Evolutionary conservation across 2,329 filamentous ascomycete species (phyloP).

Genomic region (Boeremia exigua): DNA sequence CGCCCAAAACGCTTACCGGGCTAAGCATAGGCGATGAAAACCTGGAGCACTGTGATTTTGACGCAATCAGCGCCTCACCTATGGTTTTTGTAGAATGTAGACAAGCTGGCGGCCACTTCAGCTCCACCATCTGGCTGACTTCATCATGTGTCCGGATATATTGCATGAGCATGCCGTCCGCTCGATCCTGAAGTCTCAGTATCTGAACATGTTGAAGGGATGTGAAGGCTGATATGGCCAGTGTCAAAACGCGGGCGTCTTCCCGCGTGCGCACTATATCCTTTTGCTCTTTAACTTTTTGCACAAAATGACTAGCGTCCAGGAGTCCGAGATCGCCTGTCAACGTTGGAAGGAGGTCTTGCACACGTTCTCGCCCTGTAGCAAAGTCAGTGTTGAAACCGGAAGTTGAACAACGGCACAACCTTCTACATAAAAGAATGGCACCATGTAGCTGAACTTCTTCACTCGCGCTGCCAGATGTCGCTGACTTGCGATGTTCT

Average conservation of each 20-base stretch:
- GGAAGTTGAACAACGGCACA: neutral
- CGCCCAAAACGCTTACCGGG: conserved; percentile 62
- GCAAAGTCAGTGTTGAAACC: conserved; percentile 30
- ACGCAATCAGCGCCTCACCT: conserved; percentile 62
- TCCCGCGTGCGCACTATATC: conserved; percentile 58
- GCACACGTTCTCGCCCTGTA: conserved; percentile 49
- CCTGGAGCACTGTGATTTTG: conserved; percentile 62
- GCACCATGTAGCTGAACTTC: conserved; percentile 67
- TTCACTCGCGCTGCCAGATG: conserved; percentile 62
- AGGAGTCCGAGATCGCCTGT: conserved; percentile 45
- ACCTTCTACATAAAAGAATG: conserved; percentile 64
- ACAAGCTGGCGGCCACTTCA: conserved; percentile 69
- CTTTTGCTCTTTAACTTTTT: conserved; percentile 58
- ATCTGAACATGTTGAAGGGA: conserved; percentile 70
- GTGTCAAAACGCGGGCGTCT: conserved; percentile 60
- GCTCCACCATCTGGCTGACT: conserved; percentile 55
- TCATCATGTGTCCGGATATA: conserved; percentile 58
- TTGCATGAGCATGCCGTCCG: conserved; percentile 61
- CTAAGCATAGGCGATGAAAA: conserved; percentile 70
- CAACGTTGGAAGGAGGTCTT: conserved; percentile 48
- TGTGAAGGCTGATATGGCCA: conserved; percentile 64
- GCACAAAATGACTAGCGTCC: conserved; percentile 51
- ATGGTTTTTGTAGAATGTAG: conserved; percentile 66
- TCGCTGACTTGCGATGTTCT: conserved; percentile 56
- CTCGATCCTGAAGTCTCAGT: conserved; percentile 65